Evolutionary conservation across 192 early-diverging fungal genomes (phyloP), one percentile per base, ranked within the genome.

Genomic region (Backusella mclennaniae): DNA sequence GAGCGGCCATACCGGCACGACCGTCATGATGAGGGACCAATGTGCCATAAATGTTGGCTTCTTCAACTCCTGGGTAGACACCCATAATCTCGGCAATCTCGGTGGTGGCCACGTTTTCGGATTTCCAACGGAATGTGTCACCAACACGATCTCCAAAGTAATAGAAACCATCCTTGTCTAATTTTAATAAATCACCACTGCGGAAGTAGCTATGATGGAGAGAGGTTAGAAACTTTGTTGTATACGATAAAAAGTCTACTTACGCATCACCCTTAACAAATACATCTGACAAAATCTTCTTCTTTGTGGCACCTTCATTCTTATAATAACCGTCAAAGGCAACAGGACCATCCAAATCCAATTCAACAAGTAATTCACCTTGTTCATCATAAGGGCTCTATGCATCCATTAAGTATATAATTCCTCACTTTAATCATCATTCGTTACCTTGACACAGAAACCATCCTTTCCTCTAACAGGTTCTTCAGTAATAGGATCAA

Each of bases 91-190:
- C 86, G 0, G 85, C 86, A 17, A 93, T 86, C 76, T 93, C 91
- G n/a, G 85, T 83, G 7, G 87, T 86, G 17, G 84, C 82, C 21
- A 91, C 88, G 63, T 90, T 88, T 74, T 89, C 89, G 3, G 87
- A 84, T 67, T 92, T 92, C 92, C 92, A 93, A 14, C 92, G 78
- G 75, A 89, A 94, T 17, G 92, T 91, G 53, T 94, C 92, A 8
- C 92, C 92, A 26, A 89, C 81, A 29, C 92, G 88, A 56, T 93
- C 92, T 7, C 86, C 86, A 82, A 94, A 93, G 74, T 87, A 90
- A 72, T 84, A 84, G 76, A 84, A 91, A 2, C 86, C 83, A n/a
- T 89, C 84, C 23, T 74, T 67, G 67, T 84, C 84, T 6, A 70
- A 68, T 42, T 85, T 84, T 5, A 93, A 73, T 26, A 92, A 73